phyloP scores from a whole-genome alignment of 2,329 filamentous ascomycete species.

The Trichoderma atrobrunneum region DNA sequence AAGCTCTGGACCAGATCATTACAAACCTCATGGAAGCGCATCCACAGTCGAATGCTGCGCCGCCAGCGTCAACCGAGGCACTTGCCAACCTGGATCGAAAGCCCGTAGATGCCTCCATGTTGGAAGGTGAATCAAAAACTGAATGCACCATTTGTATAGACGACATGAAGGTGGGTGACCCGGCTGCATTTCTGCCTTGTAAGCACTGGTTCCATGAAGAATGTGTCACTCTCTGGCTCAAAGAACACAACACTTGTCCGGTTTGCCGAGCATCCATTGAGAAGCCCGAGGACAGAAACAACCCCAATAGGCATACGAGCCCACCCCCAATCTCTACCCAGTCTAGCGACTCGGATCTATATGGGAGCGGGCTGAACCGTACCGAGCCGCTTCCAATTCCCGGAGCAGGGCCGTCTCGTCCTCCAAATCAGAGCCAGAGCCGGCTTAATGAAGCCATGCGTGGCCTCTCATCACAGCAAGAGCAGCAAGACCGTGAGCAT shows the following conservation, averaged over 20 bases:
- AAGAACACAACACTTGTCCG: conserved; percentile 89
- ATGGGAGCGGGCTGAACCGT: neutral
- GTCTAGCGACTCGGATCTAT: neutral
- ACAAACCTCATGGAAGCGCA: conserved; percentile 85
- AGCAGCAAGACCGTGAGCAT: conserved; percentile 26
- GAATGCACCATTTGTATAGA: conserved; percentile 98
- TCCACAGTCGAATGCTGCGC: conserved; percentile 70
- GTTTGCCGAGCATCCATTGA: conserved; percentile 66
- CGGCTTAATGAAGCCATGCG: conserved; percentile 33
- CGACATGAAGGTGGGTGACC: conserved; percentile 67
- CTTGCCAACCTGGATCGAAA: conserved; percentile 72
- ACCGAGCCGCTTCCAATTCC: conserved; percentile 16
- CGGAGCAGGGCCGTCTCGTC: conserved; percentile 24
- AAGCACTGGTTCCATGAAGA: conserved; percentile 89
- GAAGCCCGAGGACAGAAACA: conserved; percentile 28
- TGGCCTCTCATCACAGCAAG: conserved; percentile 29
- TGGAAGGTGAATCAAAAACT: conserved; percentile 62
- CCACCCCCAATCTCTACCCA: neutral
- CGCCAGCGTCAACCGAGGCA: conserved; percentile 72
- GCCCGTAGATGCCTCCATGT: conserved; percentile 66
- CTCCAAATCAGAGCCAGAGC: conserved; percentile 30
- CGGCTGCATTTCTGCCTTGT: conserved; percentile 78
- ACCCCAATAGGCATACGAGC: neutral
- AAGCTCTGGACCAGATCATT: conserved; percentile 85
- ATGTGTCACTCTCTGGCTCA: conserved; percentile 80